phyloP scores from a whole-genome alignment of 805 yeast species.

The Starmerella khaoyaiensis region DNA sequence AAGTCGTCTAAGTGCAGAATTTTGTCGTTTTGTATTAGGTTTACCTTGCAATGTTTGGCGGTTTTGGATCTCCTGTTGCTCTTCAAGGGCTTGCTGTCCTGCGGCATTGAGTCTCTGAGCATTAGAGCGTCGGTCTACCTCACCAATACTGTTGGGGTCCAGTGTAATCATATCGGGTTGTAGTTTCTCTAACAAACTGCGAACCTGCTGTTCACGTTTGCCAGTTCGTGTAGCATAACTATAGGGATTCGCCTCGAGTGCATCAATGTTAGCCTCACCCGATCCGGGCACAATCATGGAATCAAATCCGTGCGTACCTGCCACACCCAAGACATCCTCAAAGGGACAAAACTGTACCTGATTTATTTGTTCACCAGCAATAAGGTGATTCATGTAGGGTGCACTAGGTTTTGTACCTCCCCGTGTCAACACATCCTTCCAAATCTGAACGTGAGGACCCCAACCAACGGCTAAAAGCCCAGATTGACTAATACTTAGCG shows the following conservation, averaged over 20 bases:
- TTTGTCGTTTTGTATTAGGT: constrained; percentile 64
- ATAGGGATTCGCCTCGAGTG: constrained; percentile 83
- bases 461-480: constrained; percentile 83
- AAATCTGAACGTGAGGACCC: constrained; percentile 89
- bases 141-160: constrained; percentile 80
- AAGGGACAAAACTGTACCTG: constrained; percentile 72
- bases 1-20: constrained; percentile 69
- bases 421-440: constrained; percentile 69
- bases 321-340: constrained; percentile 90
- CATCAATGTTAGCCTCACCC: constrained; percentile 96
- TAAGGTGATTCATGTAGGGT: constrained; percentile 85
- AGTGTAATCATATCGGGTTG: constrained; percentile 85
- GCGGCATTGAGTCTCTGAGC: constrained; percentile 48
- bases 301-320: constrained; percentile 65
- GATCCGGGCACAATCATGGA: constrained; percentile 89
- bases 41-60: constrained; percentile 44
- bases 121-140: constrained; percentile 59
- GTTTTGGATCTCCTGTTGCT: constrained; percentile 34
- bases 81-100: constrained; percentile 30
- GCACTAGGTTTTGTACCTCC: constrained; percentile 45
- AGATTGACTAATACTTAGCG: constrained; percentile 70
- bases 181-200: constrained; percentile 70
- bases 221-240: constrained; percentile 85
- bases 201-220: constrained; percentile 86
- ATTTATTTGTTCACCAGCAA: constrained; percentile 64